phyloP scores from a whole-genome alignment of 306 rosid genomes.

The Lathyrus oleraceus region DNA sequence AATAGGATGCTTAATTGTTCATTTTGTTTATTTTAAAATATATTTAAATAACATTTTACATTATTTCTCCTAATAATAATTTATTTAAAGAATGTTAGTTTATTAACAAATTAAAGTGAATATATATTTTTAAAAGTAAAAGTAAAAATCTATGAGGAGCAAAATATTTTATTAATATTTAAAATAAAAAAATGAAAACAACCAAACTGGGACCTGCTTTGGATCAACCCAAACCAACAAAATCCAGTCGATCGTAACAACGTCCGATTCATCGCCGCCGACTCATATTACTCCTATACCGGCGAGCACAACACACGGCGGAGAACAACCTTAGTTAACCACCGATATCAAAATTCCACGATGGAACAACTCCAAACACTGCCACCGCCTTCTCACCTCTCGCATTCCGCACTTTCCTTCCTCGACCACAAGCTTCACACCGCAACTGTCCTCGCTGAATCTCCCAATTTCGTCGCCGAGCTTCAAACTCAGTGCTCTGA shows the following conservation, averaged over 20 bases:
- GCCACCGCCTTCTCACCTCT: conserved; percentile 57
- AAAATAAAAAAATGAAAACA: not conserved
- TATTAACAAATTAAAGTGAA: too few relatives aligned
- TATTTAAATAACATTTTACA: too few relatives aligned
- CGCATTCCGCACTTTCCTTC: conserved; percentile 57
- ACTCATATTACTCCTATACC: conserved; percentile 14
- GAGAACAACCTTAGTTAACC: not conserved
- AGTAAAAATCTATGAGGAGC: too few relatives aligned
- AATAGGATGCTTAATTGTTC: too few relatives aligned
- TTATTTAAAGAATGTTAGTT: too few relatives aligned
- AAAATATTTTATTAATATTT: not conserved
- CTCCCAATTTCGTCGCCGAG: conserved; percentile 56
- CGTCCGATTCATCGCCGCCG: conserved; percentile 12
- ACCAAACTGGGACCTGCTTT: not conserved
- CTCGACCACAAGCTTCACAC: conserved; percentile 54
- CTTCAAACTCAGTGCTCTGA: conserved; percentile 62
- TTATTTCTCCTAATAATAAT: too few relatives aligned
- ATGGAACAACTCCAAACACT: conserved; percentile 54
- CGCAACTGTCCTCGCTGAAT: conserved; percentile 38
- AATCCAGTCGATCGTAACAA: not conserved
- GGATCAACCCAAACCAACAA: conserved; percentile 5
- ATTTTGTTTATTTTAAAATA: too few relatives aligned
- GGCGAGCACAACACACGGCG: conserved; percentile 31
- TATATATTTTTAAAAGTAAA: too few relatives aligned
- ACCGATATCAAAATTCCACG: not conserved